phyloP scores from a whole-genome alignment of 2,329 filamentous ascomycete genomes.

The Emmonsia crescens region DNA sequence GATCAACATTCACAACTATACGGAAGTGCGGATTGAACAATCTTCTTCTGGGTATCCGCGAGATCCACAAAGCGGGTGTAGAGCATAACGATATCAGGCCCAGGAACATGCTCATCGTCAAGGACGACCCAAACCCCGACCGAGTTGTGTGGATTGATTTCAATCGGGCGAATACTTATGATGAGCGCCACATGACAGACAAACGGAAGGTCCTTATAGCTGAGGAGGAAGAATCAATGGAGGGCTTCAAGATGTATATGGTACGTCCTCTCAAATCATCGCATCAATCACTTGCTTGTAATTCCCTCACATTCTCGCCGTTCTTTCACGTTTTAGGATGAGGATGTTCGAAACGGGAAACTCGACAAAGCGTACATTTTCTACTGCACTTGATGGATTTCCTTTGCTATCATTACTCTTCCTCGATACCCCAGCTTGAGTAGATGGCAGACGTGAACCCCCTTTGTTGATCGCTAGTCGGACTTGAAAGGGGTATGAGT shows the following conservation, averaged over 20 bases:
- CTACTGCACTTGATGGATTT: conserved; percentile 6
- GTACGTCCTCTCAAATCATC: not conserved
- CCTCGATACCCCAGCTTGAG: not conserved
- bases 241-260: not conserved
- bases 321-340: not conserved
- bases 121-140: conserved; percentile 3
- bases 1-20: conserved; percentile 16
- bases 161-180: conserved; percentile 5
- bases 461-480: too few species aligned
- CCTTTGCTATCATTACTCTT: conserved; percentile 1
- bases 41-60: conserved; percentile 14
- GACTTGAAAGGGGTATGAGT: too few species aligned
- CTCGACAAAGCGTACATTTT: conserved; percentile 7
- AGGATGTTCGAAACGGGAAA: conserved; percentile 4
- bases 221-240: conserved; percentile 3
- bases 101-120: conserved; percentile 18
- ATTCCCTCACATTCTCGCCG: not conserved
- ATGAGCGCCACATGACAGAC: conserved; percentile 4
- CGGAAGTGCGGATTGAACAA: conserved; percentile 12
- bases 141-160: not conserved
- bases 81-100: conserved; percentile 18
- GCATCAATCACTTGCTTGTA: not conserved
- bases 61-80: conserved; percentile 16
- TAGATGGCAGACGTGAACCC: too few species aligned
- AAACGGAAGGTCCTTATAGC: conserved; percentile 2